Base-by-base conservation (phyloP, 2,329 filamentous ascomycete species). In the Fusarium udum region DNA sequence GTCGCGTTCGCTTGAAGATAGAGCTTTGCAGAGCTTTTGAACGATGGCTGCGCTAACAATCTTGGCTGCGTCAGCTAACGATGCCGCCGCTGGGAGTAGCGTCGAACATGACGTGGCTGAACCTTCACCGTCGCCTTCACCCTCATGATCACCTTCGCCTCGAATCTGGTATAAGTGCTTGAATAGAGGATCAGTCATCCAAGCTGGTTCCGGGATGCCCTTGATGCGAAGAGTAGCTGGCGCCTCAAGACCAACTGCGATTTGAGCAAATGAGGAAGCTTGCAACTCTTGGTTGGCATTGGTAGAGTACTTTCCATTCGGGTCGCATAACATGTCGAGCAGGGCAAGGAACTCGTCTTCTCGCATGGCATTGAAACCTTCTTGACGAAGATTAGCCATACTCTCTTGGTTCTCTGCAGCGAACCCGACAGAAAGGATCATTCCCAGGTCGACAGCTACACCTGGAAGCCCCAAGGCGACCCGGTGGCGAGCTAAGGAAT, bases 391-490 rank as follows among this genome's bases (percentile, higher is more conserved):
- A 20, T 64, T 40, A 7, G 48, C 37, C 46, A 64, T 52, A 2
- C 46, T 42, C 37, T 56, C 51, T 8, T 82, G 82, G 64, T 86
- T 85, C 64, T 87, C 84, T 3, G 86, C 85, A 4, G 88, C 79
- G 74, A 87, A 88, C 6, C 87, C 87, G 2, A 85, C 83, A 66
- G 85, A 86, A 1, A 81, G 82, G 14, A 91, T 83, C 4, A 84
- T 83, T 0, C 87, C 88, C 20, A 91, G 80, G 73, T 90, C 85
- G 4, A 92, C 80, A 1, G 84, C 84, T 0, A 85, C 82, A 6
- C 84, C 80, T 5, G 37, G 20, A 24, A 51, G 43, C 6, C 56
- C 56, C 22, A 28, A 20, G 18, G 52, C 28, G 2, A 61, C 57
- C 3, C 66, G 40, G n/a, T 62, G 42, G 7, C 58, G 58, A 9